Base-by-base conservation (phyloP, 179 eudicot species). In the Beta lomatogona region DNA sequence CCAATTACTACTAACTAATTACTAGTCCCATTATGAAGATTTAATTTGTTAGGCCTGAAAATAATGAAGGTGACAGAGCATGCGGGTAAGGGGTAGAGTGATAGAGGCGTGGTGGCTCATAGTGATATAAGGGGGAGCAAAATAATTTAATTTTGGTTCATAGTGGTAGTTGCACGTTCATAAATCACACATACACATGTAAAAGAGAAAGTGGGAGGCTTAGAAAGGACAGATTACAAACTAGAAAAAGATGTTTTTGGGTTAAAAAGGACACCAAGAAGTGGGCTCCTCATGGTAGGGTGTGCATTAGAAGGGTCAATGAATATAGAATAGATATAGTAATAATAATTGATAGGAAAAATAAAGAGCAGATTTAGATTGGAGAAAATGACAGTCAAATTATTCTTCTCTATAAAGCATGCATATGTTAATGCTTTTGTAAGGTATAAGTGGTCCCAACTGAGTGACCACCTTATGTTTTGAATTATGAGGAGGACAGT, bases 321-420 rank as follows among this genome's bases (percentile, higher is more conserved):
- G n/a, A 73, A 6, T 45, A 18, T 15, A 18, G 12, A 5, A 46
- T n/a, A 41, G 1, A 53, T 54, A 53, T 54, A n/a, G n/a, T n/a
- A 25, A 13, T 53, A 14, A 15, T 15, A 4, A 54, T 72, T 28
- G 0, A 22, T 50, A 9, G 10, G 55, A 8, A 25, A 75, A 44
- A 31, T 52, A 79, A 16, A 79, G 75, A 52, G 68, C 57, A 48
- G 61, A 59, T 48, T 64, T 72, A 61, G 76, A 68, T 6, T 31
- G 76, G 61, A 78, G 87, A 82, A 78, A 85, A 85, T 85, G 82
- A 85, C 87, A 82, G 69, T 85, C 74, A 60, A 85, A 85, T 85
- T 78, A 85, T 85, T 82, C 77, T 85, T 76, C 77, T 25, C 66
- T 50, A 11, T 4, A 75, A 71, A 78, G 87, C 85, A 77, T 77